Percentiles rank a stretch among this genome's conserved stretches.
Evolutionary conservation across 202 grass and related monocot species (phyloP).

Genomic region (Zizania palustris): DNA sequence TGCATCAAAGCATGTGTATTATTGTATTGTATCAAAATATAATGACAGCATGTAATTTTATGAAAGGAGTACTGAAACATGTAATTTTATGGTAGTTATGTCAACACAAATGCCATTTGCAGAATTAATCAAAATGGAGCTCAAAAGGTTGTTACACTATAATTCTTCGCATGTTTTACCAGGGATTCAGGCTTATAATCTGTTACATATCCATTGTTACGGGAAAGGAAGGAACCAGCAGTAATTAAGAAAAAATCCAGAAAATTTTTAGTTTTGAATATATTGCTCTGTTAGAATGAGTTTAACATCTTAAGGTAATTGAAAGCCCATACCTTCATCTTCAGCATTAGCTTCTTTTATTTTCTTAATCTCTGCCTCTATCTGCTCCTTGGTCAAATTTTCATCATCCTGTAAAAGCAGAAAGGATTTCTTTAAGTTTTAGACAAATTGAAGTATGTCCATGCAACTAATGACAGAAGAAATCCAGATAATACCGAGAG

Average conservation of each 20-base stretch:
- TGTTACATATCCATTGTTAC: conserved; percentile 16
- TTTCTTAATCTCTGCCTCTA: conserved; percentile 93
- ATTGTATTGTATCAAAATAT: neutral
- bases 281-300: conserved; percentile 2
- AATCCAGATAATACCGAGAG: neutral
- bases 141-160: neutral
- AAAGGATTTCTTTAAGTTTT: conserved; percentile 19
- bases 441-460: neutral
- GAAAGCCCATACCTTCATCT: conserved; percentile 69
- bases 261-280: neutral
- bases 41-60: neutral
- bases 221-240: conserved; percentile 6
- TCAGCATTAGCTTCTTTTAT: conserved; percentile 96
- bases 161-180: conserved; percentile 3
- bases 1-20: too few species aligned
- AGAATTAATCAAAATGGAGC: neutral
- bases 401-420: conserved; percentile 79
- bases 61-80: neutral
- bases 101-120: neutral
- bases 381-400: conserved; percentile 87
- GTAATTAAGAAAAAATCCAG: neutral
- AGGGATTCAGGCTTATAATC: neutral
- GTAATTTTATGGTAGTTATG: neutral
- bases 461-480: neutral
- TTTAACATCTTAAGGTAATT: conserved; percentile 23